Conservation (phyloP, 2,329 filamentous ascomycete species). For the Aureobasidium sp. region DNA sequence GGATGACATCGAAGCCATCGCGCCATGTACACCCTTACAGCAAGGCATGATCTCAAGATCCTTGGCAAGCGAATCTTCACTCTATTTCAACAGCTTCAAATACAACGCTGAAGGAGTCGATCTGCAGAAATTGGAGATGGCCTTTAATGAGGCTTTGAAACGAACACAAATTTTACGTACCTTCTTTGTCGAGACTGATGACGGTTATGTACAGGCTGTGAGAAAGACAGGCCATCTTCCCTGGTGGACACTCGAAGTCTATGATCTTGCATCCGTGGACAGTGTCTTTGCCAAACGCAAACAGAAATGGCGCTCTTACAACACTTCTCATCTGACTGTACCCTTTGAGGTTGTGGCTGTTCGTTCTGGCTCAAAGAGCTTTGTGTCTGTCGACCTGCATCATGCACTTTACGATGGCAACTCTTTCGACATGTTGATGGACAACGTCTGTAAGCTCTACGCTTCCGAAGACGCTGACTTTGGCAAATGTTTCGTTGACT, state of each 20-base stretch:
- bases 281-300: slow-evolving; percentile 33
- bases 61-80: slow-evolving; percentile 46
- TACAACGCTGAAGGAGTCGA: slow-evolving; percentile 50
- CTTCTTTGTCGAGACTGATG: slow-evolving; percentile 62
- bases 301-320: slow-evolving; percentile 48
- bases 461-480: slow-evolving; percentile 23
- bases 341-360: slow-evolving; percentile 50
- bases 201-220: slow-evolving; percentile 71
- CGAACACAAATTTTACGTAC: slow-evolving; percentile 63
- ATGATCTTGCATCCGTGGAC: slow-evolving; percentile 28
- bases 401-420: slow-evolving; percentile 83
- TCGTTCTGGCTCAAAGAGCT: slow-evolving; percentile 23
- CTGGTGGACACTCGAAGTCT: slow-evolving; percentile 38
- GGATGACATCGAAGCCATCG: slow-evolving; percentile 61
- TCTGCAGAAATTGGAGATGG: slow-evolving; percentile 42
- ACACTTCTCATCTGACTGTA: slow-evolving; percentile 41
- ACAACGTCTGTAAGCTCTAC: slow-evolving; percentile 51
- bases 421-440: slow-evolving; percentile 63
- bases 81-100: slow-evolving; percentile 73
- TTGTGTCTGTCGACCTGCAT: slow-evolving; percentile 64
- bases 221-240: slow-evolving; percentile 27
- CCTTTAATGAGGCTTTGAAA: slow-evolving; percentile 52
- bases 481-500: slow-evolving; percentile 57
- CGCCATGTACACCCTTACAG: slow-evolving; percentile 79
- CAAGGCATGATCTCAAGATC: slow-evolving; percentile 76